Evolutionary conservation across 495 filamentous ascomycete genomes (phyloP).

Genomic region (Hypoxylon crocopeplum): DNA sequence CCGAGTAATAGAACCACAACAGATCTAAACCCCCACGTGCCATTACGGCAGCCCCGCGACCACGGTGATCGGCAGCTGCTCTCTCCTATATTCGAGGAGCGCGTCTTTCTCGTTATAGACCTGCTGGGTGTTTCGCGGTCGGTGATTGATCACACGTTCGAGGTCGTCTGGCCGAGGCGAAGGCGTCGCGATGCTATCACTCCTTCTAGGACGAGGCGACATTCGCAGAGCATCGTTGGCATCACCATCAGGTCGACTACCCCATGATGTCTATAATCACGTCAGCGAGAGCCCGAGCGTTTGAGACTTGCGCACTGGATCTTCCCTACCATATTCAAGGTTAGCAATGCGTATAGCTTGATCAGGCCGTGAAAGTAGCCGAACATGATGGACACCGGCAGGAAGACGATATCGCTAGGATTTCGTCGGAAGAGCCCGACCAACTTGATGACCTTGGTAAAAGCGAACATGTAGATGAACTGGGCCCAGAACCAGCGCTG

Average conservation of each 20-base stretch:
- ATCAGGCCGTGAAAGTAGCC: constrained; percentile 67
- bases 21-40: constrained; percentile 9
- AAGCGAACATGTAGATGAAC: constrained; percentile 53
- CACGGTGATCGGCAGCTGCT: constrained; percentile 21
- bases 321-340: constrained; percentile 44
- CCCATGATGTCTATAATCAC: constrained; percentile 69
- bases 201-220: constrained; percentile 55
- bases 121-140: constrained; percentile 11
- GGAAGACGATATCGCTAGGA: constrained; percentile 60
- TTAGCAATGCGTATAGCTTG: constrained; percentile 68
- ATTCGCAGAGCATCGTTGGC: constrained; percentile 65
- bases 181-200: constrained; percentile 56
- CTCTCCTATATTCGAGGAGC: constrained; percentile 22
- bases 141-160: constrained; percentile 18
- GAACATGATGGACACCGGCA: constrained; percentile 63
- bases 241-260: constrained; percentile 71
- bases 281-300: constrained; percentile 27
- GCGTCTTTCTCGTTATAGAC: constrained; percentile 30
- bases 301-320: not conserved
- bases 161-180: constrained; percentile 39
- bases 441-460: constrained; percentile 68
- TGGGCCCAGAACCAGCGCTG: constrained; percentile 57
- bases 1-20: constrained; percentile 21
- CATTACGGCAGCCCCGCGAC: constrained; percentile 20
- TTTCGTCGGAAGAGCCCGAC: constrained; percentile 63